Base-by-base conservation (phyloP, 2,329 filamentous ascomycete species). In the Fusarium sp. region DNA sequence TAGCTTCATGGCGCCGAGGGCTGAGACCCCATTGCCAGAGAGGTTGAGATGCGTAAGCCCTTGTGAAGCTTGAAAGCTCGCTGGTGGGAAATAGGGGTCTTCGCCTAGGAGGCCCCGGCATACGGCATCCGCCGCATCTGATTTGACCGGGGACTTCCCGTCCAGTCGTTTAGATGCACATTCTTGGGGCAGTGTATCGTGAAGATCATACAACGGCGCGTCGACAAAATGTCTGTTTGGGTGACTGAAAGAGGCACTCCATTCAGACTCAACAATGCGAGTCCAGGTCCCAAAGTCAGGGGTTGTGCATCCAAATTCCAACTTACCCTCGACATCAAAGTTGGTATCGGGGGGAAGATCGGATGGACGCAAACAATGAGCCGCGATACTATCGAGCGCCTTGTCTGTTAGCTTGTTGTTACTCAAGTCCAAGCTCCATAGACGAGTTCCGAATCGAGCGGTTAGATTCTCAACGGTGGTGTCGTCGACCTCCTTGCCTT, bases 381-480 rank as follows among this genome's bases (percentile, higher is more conserved):
- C 46, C 10, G 78, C 66, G 8, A 82, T 45, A 7, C 35, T 48
- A 12, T 80, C 75, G 16, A 89, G 73, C 7, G 80, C 72, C 5
- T 41, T 72, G 72, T 90, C 88, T 0, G 84, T 85, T 15, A 91
- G 75, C 16, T 81, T 82, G 70, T 91, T 91, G 10, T 83, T 59
- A 41, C 83, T 81, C 2, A 91, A 55, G 68, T 91, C 88, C 9
- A 91, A 75, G 72, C 88, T 89, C 88, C 89, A 91, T 16, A 91
- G 77, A 33, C 82, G 84, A 16, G 10, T 77, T 69, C 64, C 76
- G 70, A 75, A 87, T 73, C 44, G 84, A 69, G 7, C 77, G 45
- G 69, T 44, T 1, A 79, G 61, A 5, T 82, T 78, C 5, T 80
- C 78, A 7, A 80, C 63, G 5, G 67, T 70, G 3, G 62, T 60